Conservation (phyloP, 208 protist species). For the Chromosphaera perkinsii region DNA sequence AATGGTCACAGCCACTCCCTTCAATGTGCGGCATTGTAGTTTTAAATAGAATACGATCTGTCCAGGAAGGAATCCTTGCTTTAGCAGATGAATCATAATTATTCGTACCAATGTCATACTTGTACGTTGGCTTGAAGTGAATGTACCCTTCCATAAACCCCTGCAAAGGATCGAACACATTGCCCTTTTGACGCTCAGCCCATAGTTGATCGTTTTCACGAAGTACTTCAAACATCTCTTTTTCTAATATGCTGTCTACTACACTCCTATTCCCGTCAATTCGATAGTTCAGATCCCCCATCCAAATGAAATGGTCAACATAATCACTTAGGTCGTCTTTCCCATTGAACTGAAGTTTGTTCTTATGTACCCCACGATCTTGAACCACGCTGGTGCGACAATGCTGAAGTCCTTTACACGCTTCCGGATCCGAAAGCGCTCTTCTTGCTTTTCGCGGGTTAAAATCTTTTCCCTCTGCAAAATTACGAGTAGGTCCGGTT, state of each 20-base stretch:
- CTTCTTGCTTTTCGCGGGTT: background rate
- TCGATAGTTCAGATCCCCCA: conserved; percentile 67
- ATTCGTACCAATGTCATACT: conserved; percentile 47
- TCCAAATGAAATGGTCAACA: conserved; percentile 41
- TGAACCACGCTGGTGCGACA: background rate
- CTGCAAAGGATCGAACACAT: no score
- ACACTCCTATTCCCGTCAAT: conserved; percentile 32
- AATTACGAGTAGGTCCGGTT: background rate
- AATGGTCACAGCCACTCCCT: no score
- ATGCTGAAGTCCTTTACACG: no score
- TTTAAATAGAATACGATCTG: conserved; percentile 62
- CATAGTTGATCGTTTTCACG: conserved; percentile 5
- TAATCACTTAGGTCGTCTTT: background rate
- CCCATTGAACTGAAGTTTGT: background rate
- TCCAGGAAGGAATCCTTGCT: conserved; percentile 57
- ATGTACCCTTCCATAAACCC: conserved; percentile 52
- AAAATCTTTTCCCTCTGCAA: background rate
- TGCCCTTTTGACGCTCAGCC: no score
- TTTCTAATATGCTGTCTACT: background rate
- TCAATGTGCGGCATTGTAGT: no score
- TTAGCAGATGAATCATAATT: conserved; percentile 44
- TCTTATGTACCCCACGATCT: background rate
- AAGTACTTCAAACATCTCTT: background rate
- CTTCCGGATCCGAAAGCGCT: background rate
- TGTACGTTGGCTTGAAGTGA: conserved; percentile 64